Conservation (phyloP, 306 rosid species). For the Astragalus glycyphyllos region DNA sequence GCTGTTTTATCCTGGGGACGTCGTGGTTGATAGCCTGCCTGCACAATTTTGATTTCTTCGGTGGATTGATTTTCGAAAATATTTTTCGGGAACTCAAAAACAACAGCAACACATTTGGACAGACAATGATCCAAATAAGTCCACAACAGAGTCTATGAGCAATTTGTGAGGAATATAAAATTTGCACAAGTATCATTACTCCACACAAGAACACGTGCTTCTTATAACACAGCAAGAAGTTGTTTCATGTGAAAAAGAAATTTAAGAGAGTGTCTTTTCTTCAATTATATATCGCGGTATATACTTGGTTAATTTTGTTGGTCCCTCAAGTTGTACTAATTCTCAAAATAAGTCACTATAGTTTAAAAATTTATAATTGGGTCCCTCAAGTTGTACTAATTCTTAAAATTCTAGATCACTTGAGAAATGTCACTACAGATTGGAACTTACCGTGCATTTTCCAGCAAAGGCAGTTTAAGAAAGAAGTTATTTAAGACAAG, state of each 20-base stretch:
- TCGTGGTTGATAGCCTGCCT: no score
- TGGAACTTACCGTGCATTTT: conserved; percentile 15
- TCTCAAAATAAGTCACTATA: not conserved
- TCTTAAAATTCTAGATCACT: no score
- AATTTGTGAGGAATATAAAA: not conserved
- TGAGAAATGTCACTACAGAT: conserved; percentile 16
- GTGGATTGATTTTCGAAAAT: no score
- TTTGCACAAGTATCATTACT: not conserved
- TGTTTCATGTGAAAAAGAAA: not conserved
- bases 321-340: not conserved
- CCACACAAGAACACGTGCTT: not conserved
- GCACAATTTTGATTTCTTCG: no score
- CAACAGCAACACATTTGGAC: not conserved
- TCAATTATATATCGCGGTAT: not conserved
- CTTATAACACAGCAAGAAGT: not conserved
- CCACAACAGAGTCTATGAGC: not conserved
- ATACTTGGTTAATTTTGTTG: not conserved
- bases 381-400: no score
- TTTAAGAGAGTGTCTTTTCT: not conserved
- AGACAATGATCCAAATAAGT: not conserved
- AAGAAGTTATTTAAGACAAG: not conserved
- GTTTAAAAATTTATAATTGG: not conserved
- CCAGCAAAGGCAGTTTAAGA: conserved; percentile 10
- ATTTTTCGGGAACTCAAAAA: not conserved
- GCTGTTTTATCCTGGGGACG: no score